Evolutionary conservation across 2,329 filamentous ascomycete species (phyloP), one percentile per base, ranked within the genome.

Genomic region (Pezicula neosporulosa): DNA sequence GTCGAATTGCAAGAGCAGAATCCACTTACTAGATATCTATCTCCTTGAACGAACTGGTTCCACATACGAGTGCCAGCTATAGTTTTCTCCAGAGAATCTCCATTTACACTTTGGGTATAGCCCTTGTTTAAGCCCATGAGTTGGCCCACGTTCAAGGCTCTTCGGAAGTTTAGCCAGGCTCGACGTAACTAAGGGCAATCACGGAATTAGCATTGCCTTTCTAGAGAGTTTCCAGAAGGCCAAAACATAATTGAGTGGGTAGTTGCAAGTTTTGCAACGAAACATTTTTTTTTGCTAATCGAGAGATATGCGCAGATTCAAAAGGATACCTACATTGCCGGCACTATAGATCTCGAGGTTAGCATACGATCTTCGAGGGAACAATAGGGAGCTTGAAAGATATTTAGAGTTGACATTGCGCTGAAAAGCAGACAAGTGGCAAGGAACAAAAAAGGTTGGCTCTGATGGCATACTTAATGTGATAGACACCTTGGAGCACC

Each of bases 101-200:
- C 45, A 75, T 58, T 54, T 74, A 61, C 58, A 80, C 77, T 27
- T 16, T 44, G 42, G 42, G 42, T 16, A 28, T 15, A 44, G 7
- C 42, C 42, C 30, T 30, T 44, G 3, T 77, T 74, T 66, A 81
- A 74, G 27, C 78, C 70, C 46, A 75, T 58, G 53, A 74, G 61
- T 58, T 80, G 77, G 0, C 72, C 77, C 35, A 81, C 66, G 43
- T 70, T 72, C 33, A 82, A 63, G 4, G 76, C 76, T 5, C 77
- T 69, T 0, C 80, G 71, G 35, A 67, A 68, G 0, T 67, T 63
- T 4, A 79, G 56, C 74, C 75, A 80, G 0, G 75, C 69, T 42
- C 77, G 76, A 19, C 78, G 73, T 3, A 78, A 64, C 21, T 21
- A 21, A 21, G 21, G 21, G 21, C 21, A 21, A 21, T 21, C 21